Base-by-base conservation (phyloP, 768 basidiomycete genomes). In the Tricholoma bakamatsutake region DNA sequence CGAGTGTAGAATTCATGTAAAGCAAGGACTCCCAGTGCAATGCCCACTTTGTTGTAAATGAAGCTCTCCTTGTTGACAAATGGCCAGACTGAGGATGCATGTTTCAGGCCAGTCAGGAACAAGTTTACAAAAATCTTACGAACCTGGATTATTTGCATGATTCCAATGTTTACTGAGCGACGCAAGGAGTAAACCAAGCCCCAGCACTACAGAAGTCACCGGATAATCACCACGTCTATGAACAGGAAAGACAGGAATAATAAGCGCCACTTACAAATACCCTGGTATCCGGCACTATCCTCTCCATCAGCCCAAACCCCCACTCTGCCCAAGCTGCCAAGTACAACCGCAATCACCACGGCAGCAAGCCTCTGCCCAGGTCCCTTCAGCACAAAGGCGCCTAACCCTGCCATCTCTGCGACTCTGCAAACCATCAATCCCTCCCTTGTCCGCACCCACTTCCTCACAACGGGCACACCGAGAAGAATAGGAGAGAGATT, bases 91-190 rank as follows among this genome's bases (percentile, higher is more conserved):
- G 51, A 8, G 49, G 33, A 24, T 24, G 30, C 43, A 21, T 15
- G 59, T 15, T 67, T 33, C 48, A 37, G 35, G 31, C n/a, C 2
- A 42, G 21, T 3, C 50, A 31, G 27, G 17, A 6, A 21, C 6
- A 34, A 10, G 8, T 11, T 5, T 17, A 34, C 11, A 18, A 18
- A 42, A 47, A 12, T n/a, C 10, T 62, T 65, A 10, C 65, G 17
- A 17, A 87, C 88, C 73, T 59, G 90, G 91, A 62, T 93, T 93
- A 59, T 89, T 92, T 0, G 85, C 83, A 63, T 90, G 79, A 63
- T 93, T 91, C 12, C 81, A 75, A 59, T 88, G 87, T 66, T 94
- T 95, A 17, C 84, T 76, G 15, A 92, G 59, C 1, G 86, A 81
- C 0, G 87, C 80, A 5, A 87, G 56, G 27, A 90, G 63, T 13